A percentile compares a stretch with the other conserved stretches of the same genome.
These are phyloP conservation scores for Cyclotella kingstonii DNA, from an alignment of 108 stramenopile genomes.

Conservation along the genomic window DNA sequence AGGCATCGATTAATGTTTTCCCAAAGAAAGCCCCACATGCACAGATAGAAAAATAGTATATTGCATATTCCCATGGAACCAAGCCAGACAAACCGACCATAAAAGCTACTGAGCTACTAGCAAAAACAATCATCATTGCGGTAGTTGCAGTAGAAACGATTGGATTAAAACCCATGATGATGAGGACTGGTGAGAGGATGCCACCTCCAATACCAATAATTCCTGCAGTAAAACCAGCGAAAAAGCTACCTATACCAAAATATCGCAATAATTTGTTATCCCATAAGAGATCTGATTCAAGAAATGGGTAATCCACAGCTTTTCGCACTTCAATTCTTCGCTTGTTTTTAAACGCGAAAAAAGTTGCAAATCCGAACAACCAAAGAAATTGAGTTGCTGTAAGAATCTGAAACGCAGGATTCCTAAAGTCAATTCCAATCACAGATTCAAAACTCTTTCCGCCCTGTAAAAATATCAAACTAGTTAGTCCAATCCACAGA, in stretches of 20 bases:
- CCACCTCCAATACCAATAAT: constrained; percentile 80
- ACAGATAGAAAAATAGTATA: constrained; percentile 66
- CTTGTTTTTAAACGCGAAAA: constrained; percentile 50
- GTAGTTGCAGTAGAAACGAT: constrained; percentile 68
- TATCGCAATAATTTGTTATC: constrained; percentile 44
- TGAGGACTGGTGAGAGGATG: constrained; percentile 73
- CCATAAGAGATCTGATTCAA: constrained; percentile 59
- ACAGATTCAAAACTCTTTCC: constrained; percentile 67
- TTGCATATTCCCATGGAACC: constrained; percentile 61
- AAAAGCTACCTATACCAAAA: constrained; percentile 56
- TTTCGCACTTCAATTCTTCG: constrained; percentile 35
- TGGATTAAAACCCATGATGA: constrained; percentile 71
- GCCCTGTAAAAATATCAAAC: constrained; percentile 60
- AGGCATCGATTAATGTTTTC: constrained; percentile 63
- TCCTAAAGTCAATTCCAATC: constrained; percentile 58
- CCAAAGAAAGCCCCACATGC: constrained; percentile 61
- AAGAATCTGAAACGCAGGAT: constrained; percentile 53
- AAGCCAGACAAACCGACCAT: constrained; percentile 66
- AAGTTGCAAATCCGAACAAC: constrained; percentile 55
- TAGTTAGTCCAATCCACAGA: constrained; percentile 56
- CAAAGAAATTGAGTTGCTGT: constrained; percentile 60
- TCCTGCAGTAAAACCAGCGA: constrained; percentile 69
- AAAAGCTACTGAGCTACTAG: constrained; percentile 68
- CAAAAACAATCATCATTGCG: constrained; percentile 73
- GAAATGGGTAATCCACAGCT: constrained; percentile 54